Base-by-base conservation (phyloP, 805 yeast genomes). In the Pichia nanzhaoensis region DNA sequence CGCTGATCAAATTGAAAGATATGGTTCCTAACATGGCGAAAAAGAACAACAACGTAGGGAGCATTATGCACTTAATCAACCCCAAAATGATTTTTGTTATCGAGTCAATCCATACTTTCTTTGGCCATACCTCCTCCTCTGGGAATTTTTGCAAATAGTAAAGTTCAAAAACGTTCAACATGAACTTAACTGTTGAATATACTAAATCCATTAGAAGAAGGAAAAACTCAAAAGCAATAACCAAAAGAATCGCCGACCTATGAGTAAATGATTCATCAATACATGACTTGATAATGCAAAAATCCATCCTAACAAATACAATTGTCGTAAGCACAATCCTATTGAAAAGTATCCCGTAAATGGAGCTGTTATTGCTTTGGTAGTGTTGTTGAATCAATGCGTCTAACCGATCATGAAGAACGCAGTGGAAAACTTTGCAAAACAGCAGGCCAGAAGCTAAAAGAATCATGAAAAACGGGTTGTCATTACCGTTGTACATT, bases 181-280 rank as follows among this genome's bases (percentile, higher is more conserved):
- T 50, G 42, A 71, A 68, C 55, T 78, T 77, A 31, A 73, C 64
- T 13, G 69, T 57, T 40, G 70, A 64, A 7, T 74, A 66, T 14
- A 78, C 53, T 21, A 77, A 59, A 38, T 78, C 81, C 28, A 82
- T 69, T 19, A 76, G 73, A 48, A 82, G 67, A 47, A 86, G 67
- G 3, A 84, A 81, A 56, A 82, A 82, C 55, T 86, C 93, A 59
- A 86, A 81, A 1, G 89, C 90, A 60, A 86, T 81, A 43, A 82
- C 70, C 34, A 84, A 65, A 53, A 78, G 78, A 3, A 77, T 71
- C 38, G 78, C 74, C 17, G 85, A 78, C 51, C 65, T 65, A 32
- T 73, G 73, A 44, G 68, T 70, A 50, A 75, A 75, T 1, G 75
- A 69, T 50, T 73, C 77, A 51, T 76, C 75, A n/a, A 80, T 72